Evolutionary conservation across 169 alveolate genomes (phyloP), one percentile per base, ranked within the genome.

Genomic region (Plasmodium falciparum): DNA sequence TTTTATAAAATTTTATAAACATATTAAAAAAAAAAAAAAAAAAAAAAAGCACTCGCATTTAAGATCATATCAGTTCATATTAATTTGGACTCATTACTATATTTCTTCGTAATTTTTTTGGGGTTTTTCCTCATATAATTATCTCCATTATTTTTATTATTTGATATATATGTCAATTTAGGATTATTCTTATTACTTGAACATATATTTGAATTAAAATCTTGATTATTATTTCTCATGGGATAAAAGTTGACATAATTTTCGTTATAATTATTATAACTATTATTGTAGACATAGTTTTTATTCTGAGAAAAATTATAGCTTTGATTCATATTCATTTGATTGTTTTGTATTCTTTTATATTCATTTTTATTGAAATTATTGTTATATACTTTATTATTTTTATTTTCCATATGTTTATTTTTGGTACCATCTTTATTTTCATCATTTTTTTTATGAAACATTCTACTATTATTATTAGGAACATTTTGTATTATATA

Each of bases 361-460:
- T 13, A 69, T 45, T 69, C 61, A 20, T 43, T 33, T 20, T 69
- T 69, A 29, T 69, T 45, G 6, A 39, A 39, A 33, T 11, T 43
- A 45, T 69, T 69, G 13, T 69, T 69, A 43, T 43, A 9, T n/a
- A n/a, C 17, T 69, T 45, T 69, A 9, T 69, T 69, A 69, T 43
- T 69, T 33, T 43, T 33, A n/a, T 29, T 45, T 11, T 69, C 75
- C 22, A 9, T 45, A 43, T 39, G 9, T 45, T 69, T 69, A 7
- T 12, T 13, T 11, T 45, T 33, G 13, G 6, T 39, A n/a, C 61
- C 33, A 13, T n/a, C 43, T 13, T 12, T 45, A 29, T 8, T 9
- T 33, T 69, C 75, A 11, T 69, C 75, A 43, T 13, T 45, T 69
- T 69, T 69, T 69, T 69, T 69, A 15, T 9, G 43, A 26, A 52